These are phyloP conservation scores for Friedmanniomyces endolithicus DNA, from an alignment of 495 filamentous ascomycete genomes.

Conservation along the genomic window DNA sequence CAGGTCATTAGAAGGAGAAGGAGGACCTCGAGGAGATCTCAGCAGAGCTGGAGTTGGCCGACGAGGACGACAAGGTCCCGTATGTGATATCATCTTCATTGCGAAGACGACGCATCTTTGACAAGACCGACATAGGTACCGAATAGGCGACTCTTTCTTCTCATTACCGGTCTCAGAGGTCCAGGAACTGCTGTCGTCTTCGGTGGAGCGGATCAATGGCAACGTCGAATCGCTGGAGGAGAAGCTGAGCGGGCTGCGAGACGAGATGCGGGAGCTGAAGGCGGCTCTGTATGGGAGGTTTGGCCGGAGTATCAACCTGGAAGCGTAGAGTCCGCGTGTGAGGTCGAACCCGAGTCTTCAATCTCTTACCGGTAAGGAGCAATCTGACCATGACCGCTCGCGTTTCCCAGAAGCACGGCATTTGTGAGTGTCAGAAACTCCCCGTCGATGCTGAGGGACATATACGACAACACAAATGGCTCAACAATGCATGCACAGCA, in stretches of 20 bases:
- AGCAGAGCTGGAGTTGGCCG: conserved; percentile 81
- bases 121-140: conserved; percentile 50
- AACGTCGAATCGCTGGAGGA: conserved; percentile 68
- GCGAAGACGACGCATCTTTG: conserved; percentile 3
- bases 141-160: conserved; percentile 91
- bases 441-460: no score
- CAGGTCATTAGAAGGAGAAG: conserved; percentile 76
- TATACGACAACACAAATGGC: background rate
- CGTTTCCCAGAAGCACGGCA: no score
- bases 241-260: conserved; percentile 55
- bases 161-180: conserved; percentile 71
- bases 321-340: conserved; percentile 45
- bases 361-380: no score
- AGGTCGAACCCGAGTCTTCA: no score
- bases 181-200: conserved; percentile 64
- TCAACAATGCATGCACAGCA: background rate
- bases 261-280: conserved; percentile 80
- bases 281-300: conserved; percentile 86
- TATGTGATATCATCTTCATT: conserved; percentile 33
- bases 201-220: conserved; percentile 57
- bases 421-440: no score
- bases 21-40: conserved; percentile 91
- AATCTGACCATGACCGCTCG: no score
- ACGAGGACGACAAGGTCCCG: conserved; percentile 90
- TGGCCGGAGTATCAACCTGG: conserved; percentile 87